Evolutionary conservation across 441 rosid species (phyloP), one percentile per base, ranked within the genome.

Genomic region (Adansonia rubrostipa): DNA sequence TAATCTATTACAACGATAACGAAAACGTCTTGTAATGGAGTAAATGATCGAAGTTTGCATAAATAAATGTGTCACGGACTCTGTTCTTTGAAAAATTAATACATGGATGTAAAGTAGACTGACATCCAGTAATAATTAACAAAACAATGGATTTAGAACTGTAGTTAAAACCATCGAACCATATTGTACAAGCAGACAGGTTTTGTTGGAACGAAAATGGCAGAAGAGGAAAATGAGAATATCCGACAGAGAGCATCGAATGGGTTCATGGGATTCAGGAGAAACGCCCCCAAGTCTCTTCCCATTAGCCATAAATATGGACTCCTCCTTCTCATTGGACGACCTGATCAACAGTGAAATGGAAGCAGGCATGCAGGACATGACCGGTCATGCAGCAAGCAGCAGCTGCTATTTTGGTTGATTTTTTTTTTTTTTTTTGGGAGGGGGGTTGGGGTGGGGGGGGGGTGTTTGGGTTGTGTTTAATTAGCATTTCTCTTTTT

Each of bases 211-310:
- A 63, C 45, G 9, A 69, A 36, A 76, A 36, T 48, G 45, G 53
- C 19, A 51, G 51, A 3, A 14, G 8, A 42, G 45, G 9, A 14
- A 8, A 33, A 14, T 14, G 0, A 36, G 69, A 63, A 72, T 13
- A n/a, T 1, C 84, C 76, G 78, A 77, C 81, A 79, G 1, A 22
- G 54, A 51, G 74, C 85, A 77, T 77, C 81, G 71, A 71, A 71
- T 66, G 65, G 80, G 75, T 75, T 80, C 82, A 74, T 66, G 60
- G 80, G 75, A 78, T 78, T 84, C 80, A 77, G 77, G 83, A 42
- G 45, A 42, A 42, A 42, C 45, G 8, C 45, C 45, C 45, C 8
- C 8, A 6, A 42, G 7, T 42, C 45, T 42, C 45, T 42, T 42
- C 45, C 45, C 45, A 42, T 0, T 42, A 42, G 45, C 45, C 45